These are phyloP conservation scores for Sporothrix inflata DNA, from an alignment of 2,329 filamentous ascomycete genomes.

Conservation along the genomic window DNA sequence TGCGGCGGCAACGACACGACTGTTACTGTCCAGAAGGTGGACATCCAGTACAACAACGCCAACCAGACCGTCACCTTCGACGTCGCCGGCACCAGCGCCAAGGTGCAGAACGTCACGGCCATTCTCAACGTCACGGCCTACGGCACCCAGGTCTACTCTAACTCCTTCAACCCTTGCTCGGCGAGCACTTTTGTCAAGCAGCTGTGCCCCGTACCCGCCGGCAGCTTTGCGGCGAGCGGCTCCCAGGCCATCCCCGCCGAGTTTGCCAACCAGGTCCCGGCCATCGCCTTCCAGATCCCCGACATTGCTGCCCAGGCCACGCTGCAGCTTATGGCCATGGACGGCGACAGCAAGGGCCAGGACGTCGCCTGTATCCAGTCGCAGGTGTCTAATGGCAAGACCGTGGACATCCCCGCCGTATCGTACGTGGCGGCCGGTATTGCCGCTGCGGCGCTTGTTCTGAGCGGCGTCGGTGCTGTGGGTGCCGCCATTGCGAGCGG, in stretches of 20 bases:
- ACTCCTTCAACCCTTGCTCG: slow-evolving; percentile 82
- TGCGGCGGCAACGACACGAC: slow-evolving; percentile 59
- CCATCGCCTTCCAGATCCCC: slow-evolving; percentile 87
- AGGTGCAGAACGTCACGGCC: slow-evolving; percentile 79
- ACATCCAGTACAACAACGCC: slow-evolving; percentile 78
- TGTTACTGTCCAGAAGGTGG: slow-evolving; percentile 72
- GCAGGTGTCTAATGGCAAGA: slow-evolving; percentile 84
- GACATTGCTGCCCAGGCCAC: slow-evolving; percentile 87
- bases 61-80: slow-evolving; percentile 78
- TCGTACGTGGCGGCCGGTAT: slow-evolving; percentile 83
- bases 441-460: slow-evolving; percentile 77
- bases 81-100: slow-evolving; percentile 74
- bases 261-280: slow-evolving; percentile 76
- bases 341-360: slow-evolving; percentile 48
- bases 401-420: slow-evolving; percentile 72
- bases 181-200: slow-evolving; percentile 65
- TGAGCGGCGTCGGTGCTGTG: slow-evolving; percentile 73
- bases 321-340: slow-evolving; percentile 69
- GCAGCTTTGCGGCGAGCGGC: slow-evolving; percentile 73
- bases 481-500: slow-evolving; percentile 42
- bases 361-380: slow-evolving; percentile 83
- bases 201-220: slow-evolving; percentile 85
- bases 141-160: slow-evolving; percentile 76
- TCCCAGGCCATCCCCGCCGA: slow-evolving; percentile 70
- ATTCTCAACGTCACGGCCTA: slow-evolving; percentile 79